Evolutionary conservation across 805 yeast species (phyloP).

Genomic region (Geotrichum ghanense): DNA sequence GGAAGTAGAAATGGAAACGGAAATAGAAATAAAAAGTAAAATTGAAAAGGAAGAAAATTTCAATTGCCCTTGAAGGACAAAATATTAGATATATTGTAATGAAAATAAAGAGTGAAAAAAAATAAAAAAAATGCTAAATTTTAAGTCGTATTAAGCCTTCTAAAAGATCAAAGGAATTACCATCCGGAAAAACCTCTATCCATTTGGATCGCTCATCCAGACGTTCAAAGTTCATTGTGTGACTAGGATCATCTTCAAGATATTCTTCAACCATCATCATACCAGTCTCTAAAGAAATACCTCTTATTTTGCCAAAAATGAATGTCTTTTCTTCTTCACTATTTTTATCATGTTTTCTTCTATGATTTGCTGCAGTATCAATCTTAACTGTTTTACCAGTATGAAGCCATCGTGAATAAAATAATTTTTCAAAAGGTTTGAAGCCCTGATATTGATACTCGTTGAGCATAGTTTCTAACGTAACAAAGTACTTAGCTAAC

Average conservation of each 20-base stretch:
- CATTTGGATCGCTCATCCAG: conserved; percentile 40
- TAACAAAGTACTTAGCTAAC: conserved; percentile 55
- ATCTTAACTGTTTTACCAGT: conserved; percentile 49
- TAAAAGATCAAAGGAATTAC: conserved; percentile 93
- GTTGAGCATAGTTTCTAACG: conserved; percentile 47
- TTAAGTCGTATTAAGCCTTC: conserved; percentile 84
- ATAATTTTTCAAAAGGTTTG: conserved; percentile 49
- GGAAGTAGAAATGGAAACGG: too few species aligned
- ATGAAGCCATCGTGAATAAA: conserved; percentile 83
- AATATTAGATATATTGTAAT: too few species aligned
- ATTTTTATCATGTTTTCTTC: neutral
- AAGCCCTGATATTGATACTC: conserved; percentile 55
- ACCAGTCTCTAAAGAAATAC: conserved; percentile 80
- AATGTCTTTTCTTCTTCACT: conserved; percentile 40
- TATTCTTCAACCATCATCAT: conserved; percentile 65
- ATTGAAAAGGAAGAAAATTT: too few species aligned
- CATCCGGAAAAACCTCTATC: conserved; percentile 85
- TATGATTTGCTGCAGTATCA: neutral
- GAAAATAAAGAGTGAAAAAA: too few species aligned
- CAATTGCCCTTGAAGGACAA: too few species aligned
- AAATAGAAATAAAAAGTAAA: too few species aligned
- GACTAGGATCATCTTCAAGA: conserved; percentile 26
- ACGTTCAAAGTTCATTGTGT: conserved; percentile 20
- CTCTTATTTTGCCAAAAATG: conserved; percentile 52
- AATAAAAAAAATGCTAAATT: conserved; percentile 38